Base-by-base conservation (phyloP, 2,329 filamentous ascomycete species). In the Fusarium proliferatum region DNA sequence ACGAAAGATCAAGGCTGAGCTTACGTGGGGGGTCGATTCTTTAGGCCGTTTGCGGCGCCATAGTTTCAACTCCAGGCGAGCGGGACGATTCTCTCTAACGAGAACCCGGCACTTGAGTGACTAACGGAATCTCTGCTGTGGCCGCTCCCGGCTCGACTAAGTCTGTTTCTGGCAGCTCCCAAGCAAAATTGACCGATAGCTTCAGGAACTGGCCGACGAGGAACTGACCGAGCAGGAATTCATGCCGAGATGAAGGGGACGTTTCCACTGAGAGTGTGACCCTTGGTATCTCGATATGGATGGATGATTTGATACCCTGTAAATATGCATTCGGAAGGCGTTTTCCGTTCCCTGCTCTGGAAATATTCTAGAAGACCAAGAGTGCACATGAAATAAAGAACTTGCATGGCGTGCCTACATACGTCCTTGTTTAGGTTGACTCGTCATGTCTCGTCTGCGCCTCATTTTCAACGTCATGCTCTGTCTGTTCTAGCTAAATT, bases 231-330 rank as follows among this genome's bases (percentile, higher is more conserved):
- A 60, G 46, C 42, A 56, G 64, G 55, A 49, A 63, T 36, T 55
- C 42, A 49, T 49, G 36, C 67, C 67, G 67, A 69, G 52, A 69
- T 70, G 59, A 70, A 70, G 61, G 64, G 66, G 46, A 53, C 60
- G 19, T 59, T 59, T 45, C 65, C 59, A 53, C 67, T 9, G 30
- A 23, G 42, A 41, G 12, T 49, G 38, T 23, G 39, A 61, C 63
- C 21, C 46, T 46, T 23, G 51, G n/a, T 68, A 56, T 68, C 57
- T 55, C 49, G 64, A 63, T 64, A 64, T 43, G 19, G 26, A 64
- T 43, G 19, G 26, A 48, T 48, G 61, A 56, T 41, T 45, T 28
- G 49, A 36, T 19, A 30, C 38, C 38, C n/a, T 58, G 38, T 12
- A 42, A 38, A n/a, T 9, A 38, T 21, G 42, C 15, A 19, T 28